These are phyloP conservation scores for Penicillium glabrum DNA, from an alignment of 2,329 filamentous ascomycete species.

Conservation along the genomic window DNA sequence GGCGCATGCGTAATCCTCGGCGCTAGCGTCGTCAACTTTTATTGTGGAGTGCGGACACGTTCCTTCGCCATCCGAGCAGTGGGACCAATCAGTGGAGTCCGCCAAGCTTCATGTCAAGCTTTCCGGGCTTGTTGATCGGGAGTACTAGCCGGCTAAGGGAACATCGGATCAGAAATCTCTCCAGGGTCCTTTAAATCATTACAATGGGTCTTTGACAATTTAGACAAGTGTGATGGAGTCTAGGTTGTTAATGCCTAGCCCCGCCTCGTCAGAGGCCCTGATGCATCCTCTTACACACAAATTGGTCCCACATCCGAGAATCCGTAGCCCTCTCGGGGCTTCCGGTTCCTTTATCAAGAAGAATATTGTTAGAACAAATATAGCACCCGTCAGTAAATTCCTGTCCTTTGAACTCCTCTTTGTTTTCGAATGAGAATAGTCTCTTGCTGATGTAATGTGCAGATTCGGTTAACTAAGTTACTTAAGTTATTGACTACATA, in stretches of 20 bases:
- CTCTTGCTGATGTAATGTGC: too few species aligned
- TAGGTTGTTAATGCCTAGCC: neutral
- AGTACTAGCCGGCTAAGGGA: neutral
- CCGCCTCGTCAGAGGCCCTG: neutral
- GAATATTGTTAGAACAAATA: too few species aligned
- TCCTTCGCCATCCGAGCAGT: slow-evolving; percentile 2
- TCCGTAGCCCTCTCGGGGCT: too few species aligned
- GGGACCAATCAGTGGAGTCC: slow-evolving; percentile 9
- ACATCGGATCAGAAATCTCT: neutral
- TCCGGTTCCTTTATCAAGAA: too few species aligned
- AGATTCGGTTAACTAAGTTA: too few species aligned
- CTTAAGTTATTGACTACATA: too few species aligned
- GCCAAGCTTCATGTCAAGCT: slow-evolving; percentile 17
- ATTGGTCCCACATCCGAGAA: neutral
- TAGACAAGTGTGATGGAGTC: neutral
- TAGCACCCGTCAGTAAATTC: too few species aligned
- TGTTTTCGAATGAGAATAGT: too few species aligned
- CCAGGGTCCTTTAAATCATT: neutral
- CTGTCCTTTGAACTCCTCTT: too few species aligned
- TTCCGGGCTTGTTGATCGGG: neutral
- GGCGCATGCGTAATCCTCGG: slow-evolving; percentile 22
- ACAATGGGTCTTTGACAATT: neutral
- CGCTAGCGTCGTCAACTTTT: slow-evolving; percentile 26
- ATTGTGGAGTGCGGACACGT: slow-evolving; percentile 7
- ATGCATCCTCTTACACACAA: neutral